Conservation (phyloP, 257 asterid species). For the Scutellaria galericulata region DNA sequence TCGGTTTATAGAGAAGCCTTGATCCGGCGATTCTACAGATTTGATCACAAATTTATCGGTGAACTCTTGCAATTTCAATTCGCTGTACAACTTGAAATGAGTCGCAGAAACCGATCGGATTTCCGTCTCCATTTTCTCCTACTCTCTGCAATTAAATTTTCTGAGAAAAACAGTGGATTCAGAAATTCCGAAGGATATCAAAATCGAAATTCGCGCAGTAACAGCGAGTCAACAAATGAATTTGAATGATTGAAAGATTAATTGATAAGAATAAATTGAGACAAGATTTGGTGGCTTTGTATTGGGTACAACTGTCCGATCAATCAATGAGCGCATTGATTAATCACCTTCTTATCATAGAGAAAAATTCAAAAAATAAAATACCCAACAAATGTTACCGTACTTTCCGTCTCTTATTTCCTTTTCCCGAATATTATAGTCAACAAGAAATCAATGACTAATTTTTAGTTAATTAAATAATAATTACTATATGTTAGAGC, state of each 20-base stretch:
- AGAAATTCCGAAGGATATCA: background rate
- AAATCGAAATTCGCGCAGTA: background rate
- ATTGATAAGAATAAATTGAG: constrained; percentile 1
- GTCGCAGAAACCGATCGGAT: constrained; percentile 38
- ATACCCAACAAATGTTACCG: constrained; percentile 2
- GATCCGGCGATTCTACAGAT: constrained; percentile 69
- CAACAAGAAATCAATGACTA: too few species aligned
- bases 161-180: background rate
- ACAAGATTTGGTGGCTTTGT: constrained; percentile 26
- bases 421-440: background rate
- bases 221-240: constrained; percentile 22
- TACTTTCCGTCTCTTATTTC: background rate
- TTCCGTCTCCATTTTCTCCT: constrained; percentile 62
- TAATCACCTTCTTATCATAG: constrained; percentile 1
- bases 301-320: constrained; percentile 24
- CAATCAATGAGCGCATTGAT: background rate
- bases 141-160: background rate
- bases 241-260: constrained; percentile 17
- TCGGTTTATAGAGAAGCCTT: constrained; percentile 78
- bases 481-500: too few species aligned
- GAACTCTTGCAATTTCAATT: constrained; percentile 73
- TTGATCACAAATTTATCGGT: constrained; percentile 63
- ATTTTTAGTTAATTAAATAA: too few species aligned
- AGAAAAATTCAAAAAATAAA: background rate
- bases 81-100: constrained; percentile 75